Evolutionary conservation across 495 filamentous ascomycete genomes (phyloP), one percentile per base, ranked within the genome.

Genomic region (Xylaria curta): DNA sequence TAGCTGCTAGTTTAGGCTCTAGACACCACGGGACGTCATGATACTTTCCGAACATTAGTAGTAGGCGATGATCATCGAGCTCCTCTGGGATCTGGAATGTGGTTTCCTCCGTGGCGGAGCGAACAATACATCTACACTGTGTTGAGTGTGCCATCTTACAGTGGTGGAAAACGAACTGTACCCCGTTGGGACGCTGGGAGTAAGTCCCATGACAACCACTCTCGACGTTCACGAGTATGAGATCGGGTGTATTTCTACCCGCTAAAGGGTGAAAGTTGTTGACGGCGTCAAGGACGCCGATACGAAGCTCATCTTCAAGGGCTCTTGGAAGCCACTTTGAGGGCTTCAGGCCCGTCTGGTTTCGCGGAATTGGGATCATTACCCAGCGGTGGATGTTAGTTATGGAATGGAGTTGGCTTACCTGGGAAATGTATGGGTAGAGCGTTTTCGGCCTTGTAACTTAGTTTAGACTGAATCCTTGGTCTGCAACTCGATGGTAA

Each of bases 1-100:
- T 76, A 15, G 72, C 74, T 4, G 74, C 74, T 7, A 72, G 49
- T 24, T 67, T 74, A 6, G 53, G 69, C n/a, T 66, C 68, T 24
- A 76, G 59, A 21, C 33, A 44, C 28, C 44, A 64, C 3, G 61
- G 69, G 0, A 49, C 61, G 7, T 38, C 7, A 12, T n/a, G 2
- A 21, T 6, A 40, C 2, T 15, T 9, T 1, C 66, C 53, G 2
- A 31, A 12, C 3, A 68, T 68, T 1, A 73, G 74, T 13, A 33
- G 13, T 0, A 70, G 1, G 7, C 72, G 69, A 44, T 74, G 58
- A 15, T 15, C 2, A 13, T 76, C 62, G 2, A 76, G 72, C 21
- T 61, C 15, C 8, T 4, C 0, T 1, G 65, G 49, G 36, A 67
- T 19, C 33, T 40, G 49, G 7, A 13, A 17, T 1, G 65, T 67